A percentile compares a stretch with the other conserved stretches of the same genome.
phyloP scores from a whole-genome alignment of 2,329 filamentous ascomycete species.

The Exophiala calicioides region DNA sequence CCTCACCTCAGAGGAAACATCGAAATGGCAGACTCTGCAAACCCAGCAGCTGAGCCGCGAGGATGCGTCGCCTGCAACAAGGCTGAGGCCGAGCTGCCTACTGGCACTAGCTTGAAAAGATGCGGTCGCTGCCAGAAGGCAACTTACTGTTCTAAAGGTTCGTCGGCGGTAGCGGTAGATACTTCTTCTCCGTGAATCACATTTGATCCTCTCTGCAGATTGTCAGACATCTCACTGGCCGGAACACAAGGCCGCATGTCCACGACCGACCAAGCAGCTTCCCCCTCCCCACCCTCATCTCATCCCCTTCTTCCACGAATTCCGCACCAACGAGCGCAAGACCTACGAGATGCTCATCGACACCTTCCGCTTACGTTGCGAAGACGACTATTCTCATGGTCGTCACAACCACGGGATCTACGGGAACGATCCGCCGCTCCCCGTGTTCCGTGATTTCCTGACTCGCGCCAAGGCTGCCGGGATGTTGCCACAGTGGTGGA shows the following conservation, averaged over 20 bases:
- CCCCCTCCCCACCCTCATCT: constrained; percentile 30
- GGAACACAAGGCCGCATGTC: constrained; percentile 42
- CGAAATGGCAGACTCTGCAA: constrained; percentile 17
- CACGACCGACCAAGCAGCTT: constrained; percentile 12
- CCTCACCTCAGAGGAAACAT: constrained; percentile 2
- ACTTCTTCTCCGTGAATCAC: neutral
- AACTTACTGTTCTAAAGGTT: constrained; percentile 22
- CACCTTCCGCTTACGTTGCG: constrained; percentile 49
- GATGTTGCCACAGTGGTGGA: constrained; percentile 52
- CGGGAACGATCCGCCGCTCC: constrained; percentile 11
- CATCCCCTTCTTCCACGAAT: constrained; percentile 39
- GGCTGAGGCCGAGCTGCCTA: constrained; percentile 9
- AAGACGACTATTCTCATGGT: constrained; percentile 39
- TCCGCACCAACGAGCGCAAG: constrained; percentile 42
- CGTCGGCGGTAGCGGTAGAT: neutral
- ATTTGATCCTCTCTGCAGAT: constrained; percentile 30
- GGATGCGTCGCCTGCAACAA: constrained; percentile 16
- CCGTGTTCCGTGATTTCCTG: constrained; percentile 21
- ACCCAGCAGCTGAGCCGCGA: constrained; percentile 7
- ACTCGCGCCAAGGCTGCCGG: constrained; percentile 17
- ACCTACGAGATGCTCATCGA: constrained; percentile 53
- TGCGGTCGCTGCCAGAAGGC: constrained; percentile 19
- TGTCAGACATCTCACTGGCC: constrained; percentile 58
- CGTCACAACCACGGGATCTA: constrained; percentile 28
- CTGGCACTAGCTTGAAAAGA: constrained; percentile 15